These are phyloP conservation scores for Fusarium palustre DNA, from an alignment of 2,329 filamentous ascomycete genomes.

Conservation along the genomic window DNA sequence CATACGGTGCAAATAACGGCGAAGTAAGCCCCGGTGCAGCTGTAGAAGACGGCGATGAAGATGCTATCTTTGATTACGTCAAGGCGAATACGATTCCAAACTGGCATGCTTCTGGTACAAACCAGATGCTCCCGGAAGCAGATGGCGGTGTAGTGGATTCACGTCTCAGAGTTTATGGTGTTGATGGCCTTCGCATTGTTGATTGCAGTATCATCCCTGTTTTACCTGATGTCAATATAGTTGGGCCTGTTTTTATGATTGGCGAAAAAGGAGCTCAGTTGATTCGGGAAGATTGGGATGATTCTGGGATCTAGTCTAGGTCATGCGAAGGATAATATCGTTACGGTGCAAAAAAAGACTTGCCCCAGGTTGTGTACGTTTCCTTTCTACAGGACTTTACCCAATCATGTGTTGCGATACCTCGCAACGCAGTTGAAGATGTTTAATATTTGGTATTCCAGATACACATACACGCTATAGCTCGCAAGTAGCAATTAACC, in stretches of 20 bases:
- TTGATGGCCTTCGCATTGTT: slow-evolving; percentile 27
- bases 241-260: slow-evolving; percentile 71
- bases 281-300: slow-evolving; percentile 12
- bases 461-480: too few species aligned
- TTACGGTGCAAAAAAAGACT: rapidly evolving
- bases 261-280: slow-evolving; percentile 60
- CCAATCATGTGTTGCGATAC: neutral
- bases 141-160: slow-evolving; percentile 41
- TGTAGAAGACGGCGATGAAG: neutral
- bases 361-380: neutral
- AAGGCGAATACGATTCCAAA: slow-evolving; percentile 14
- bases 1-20: neutral
- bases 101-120: slow-evolving; percentile 22
- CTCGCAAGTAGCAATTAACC: neutral
- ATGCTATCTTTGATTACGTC: slow-evolving; percentile 16
- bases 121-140: slow-evolving; percentile 13
- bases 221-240: slow-evolving; percentile 67
- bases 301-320: neutral
- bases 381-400: neutral
- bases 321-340: too few species aligned
- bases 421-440: rapidly evolving
- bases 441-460: neutral
- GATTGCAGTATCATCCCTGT: slow-evolving; percentile 58
- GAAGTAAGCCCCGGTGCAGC: slow-evolving; percentile 9
- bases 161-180: slow-evolving; percentile 27